phyloP scores from a whole-genome alignment of 129 eudicot genomes.

The Lonicera japonica region DNA sequence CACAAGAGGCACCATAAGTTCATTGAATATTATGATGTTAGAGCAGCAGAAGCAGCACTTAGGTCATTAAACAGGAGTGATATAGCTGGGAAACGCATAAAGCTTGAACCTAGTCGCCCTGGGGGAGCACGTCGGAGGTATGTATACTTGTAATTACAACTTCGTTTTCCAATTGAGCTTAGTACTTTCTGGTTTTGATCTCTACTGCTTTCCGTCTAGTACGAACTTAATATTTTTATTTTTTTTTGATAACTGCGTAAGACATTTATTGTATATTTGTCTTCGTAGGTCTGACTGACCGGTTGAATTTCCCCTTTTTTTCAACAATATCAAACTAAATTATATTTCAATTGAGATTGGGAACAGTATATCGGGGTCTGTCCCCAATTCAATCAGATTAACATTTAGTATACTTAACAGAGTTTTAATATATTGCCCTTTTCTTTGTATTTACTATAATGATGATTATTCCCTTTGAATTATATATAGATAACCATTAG shows the following conservation, averaged over 20 bases:
- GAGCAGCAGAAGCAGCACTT: constrained; percentile 93
- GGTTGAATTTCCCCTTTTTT: background rate
- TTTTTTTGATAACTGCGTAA: background rate
- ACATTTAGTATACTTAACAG: no score
- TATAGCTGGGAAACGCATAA: constrained; percentile 93
- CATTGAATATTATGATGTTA: constrained; percentile 82
- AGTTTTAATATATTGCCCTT: no score
- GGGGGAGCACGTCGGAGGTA: constrained; percentile 94
- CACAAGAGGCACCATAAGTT: constrained; percentile 88
- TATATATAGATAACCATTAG: no score
- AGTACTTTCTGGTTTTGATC: background rate
- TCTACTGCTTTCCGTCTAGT: background rate
- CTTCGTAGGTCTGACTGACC: background rate
- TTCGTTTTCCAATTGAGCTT: no score
- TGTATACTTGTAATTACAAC: constrained; percentile 2
- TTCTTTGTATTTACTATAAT: no score
- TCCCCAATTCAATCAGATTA: no score
- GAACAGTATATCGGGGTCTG: background rate
- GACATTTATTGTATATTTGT: background rate
- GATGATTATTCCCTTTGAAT: no score
- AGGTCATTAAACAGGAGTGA: constrained; percentile 84
- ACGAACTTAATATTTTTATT: background rate
- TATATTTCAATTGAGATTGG: background rate
- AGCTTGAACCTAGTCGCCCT: constrained; percentile 95
- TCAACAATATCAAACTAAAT: background rate